Conservation (phyloP, 140 eudicot genomes). For the Oenanthe javanica region DNA sequence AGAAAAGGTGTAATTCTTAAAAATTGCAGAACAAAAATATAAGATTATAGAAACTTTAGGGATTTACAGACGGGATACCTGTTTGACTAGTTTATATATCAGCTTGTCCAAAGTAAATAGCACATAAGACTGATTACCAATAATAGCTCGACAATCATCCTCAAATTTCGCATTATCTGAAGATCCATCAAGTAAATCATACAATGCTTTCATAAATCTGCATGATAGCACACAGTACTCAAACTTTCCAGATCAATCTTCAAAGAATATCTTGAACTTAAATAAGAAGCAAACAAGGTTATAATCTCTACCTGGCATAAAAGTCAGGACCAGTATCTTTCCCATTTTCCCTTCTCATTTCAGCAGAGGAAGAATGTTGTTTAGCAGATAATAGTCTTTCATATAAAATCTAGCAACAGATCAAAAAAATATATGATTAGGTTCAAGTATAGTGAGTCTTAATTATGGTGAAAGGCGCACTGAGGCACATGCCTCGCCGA, state of each 20-base stretch:
- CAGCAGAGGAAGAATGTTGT: constrained; percentile 48
- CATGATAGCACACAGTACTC: constrained; percentile 9
- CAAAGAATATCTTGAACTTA: background rate
- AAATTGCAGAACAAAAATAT: background rate
- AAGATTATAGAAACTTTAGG: background rate
- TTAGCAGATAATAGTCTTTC: constrained; percentile 76
- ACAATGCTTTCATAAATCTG: constrained; percentile 82
- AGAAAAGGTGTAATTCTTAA: constrained; percentile 4
- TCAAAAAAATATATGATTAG: background rate
- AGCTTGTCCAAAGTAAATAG: constrained; percentile 87
- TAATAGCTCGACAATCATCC: constrained; percentile 87
- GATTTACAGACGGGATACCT: constrained; percentile 31
- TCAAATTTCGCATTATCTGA: constrained; percentile 82
- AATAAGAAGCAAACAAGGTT: background rate
- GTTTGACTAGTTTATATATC: constrained; percentile 87
- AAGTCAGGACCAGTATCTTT: constrained; percentile 64
- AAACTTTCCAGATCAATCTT: background rate
- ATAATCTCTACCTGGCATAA: constrained; percentile 57
- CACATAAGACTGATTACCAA: constrained; percentile 93
- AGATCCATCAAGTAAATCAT: constrained; percentile 87
- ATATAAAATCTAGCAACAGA: constrained; percentile 53
- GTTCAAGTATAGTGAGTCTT: background rate
- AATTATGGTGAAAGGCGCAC: background rate
- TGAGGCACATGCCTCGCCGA: background rate
- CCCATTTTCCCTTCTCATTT: constrained; percentile 47